Evolutionary conservation across 2,329 filamentous ascomycete species (phyloP).

Genomic region (Fusarium burgessii): DNA sequence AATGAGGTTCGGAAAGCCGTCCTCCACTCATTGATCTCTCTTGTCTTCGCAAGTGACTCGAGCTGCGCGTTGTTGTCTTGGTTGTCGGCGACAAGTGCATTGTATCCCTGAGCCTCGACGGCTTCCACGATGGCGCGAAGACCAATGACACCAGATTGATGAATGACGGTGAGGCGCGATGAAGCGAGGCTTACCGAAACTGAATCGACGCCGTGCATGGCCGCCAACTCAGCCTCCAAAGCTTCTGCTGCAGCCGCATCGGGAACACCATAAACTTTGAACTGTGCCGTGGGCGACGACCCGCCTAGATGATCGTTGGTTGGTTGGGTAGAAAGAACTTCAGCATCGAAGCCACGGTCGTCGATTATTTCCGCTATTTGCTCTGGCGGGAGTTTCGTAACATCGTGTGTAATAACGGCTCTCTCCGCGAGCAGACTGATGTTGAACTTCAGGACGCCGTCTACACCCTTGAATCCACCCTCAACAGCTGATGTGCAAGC

Average conservation of each 20-base stretch:
- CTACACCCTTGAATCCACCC: constrained; percentile 79
- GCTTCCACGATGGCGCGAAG: constrained; percentile 84
- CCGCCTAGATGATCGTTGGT: constrained; percentile 66
- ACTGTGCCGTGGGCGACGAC: constrained; percentile 73
- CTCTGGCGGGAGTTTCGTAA: constrained; percentile 74
- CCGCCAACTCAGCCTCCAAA: constrained; percentile 75
- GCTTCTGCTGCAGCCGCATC: constrained; percentile 78
- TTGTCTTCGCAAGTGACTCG: constrained; percentile 94
- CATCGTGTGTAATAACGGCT: constrained; percentile 87
- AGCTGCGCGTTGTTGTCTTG: constrained; percentile 98
- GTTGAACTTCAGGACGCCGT: constrained; percentile 89
- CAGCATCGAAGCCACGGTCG: constrained; percentile 88
- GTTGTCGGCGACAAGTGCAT: constrained; percentile 88
- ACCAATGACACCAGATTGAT: constrained; percentile 78
- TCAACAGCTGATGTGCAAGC: constrained; percentile 95
- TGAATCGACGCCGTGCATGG: constrained; percentile 78
- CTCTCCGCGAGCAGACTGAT: constrained; percentile 94
- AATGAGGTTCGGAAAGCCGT: constrained; percentile 82
- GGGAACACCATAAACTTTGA: constrained; percentile 85
- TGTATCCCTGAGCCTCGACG: constrained; percentile 85
- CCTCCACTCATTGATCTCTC: constrained; percentile 94
- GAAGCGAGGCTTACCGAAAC: constrained; percentile 80
- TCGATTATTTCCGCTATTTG: constrained; percentile 87
- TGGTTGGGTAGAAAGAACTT: constrained; percentile 79
- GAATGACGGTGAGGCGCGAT: constrained; percentile 78